Percentiles rank a stretch among this genome's conserved stretches.
These are phyloP conservation scores for Psilocybe subaeruginosa DNA, from an alignment of 768 basidiomycete genomes.

Conservation along the genomic window DNA sequence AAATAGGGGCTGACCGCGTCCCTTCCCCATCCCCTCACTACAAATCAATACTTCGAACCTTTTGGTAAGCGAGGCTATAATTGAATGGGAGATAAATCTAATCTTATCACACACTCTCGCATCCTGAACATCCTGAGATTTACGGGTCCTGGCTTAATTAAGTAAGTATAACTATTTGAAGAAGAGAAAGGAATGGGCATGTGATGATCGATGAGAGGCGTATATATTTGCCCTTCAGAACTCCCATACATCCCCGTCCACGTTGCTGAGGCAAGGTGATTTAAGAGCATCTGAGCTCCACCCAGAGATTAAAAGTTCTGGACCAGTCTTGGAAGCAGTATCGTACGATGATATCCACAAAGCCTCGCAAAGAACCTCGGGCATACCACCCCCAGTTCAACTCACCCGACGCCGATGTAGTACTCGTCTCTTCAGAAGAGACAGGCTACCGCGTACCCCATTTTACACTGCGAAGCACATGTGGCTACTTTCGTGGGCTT, in stretches of 20 bases:
- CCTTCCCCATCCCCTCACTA: too few species aligned
- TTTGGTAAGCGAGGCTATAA: not conserved
- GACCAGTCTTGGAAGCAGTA: not conserved
- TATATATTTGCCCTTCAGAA: constrained; percentile 5
- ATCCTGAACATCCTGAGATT: not conserved
- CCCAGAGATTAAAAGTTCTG: constrained; percentile 1
- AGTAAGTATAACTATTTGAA: constrained; percentile 3
- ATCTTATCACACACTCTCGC: not conserved
- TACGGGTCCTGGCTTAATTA: not conserved
- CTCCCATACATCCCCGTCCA: constrained; percentile 7
- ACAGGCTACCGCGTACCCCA: constrained; percentile 60
- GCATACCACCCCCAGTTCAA: constrained; percentile 36
- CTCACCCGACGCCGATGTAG: constrained; percentile 37
- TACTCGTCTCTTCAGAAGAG: constrained; percentile 44
- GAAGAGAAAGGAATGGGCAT: not conserved
- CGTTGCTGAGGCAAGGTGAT: constrained; percentile 20
- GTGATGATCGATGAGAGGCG: constrained; percentile 2
- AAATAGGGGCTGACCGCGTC: not conserved
- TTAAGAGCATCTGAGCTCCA: constrained; percentile 7
- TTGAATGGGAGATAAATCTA: not conserved
- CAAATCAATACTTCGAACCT: not conserved
- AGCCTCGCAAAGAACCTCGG: constrained; percentile 14
- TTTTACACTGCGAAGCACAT: constrained; percentile 57
- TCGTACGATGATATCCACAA: constrained; percentile 22
- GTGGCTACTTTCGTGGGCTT: constrained; percentile 60